Evolutionary conservation across 768 basidiomycete genomes (phyloP), one percentile per base, ranked within the genome.

Genomic region (Chiua virens): DNA sequence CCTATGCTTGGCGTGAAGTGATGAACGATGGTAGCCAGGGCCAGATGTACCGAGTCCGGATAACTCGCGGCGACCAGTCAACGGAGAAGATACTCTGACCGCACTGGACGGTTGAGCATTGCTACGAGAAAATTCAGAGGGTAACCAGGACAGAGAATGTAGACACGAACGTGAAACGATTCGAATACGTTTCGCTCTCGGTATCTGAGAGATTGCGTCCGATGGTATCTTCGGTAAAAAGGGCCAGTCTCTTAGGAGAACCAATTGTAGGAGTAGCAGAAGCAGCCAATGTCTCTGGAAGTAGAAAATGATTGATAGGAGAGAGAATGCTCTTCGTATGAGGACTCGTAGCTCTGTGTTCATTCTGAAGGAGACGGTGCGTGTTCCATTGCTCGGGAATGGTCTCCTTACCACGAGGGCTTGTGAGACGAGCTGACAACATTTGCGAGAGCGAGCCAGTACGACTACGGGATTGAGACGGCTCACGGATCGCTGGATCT

Each of bases 251-350:
- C 18, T 21, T 42, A 17, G 52, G 43, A 34, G 49, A 55, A 15
- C 6, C 22, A 11, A 28, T 18, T 14, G 30, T 6, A 8, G 43
- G 10, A 20, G 27, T 20, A 14, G 37, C 17, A 20, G 43, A 48
- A 32, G 40, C 18, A 15, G 39, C 10, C 18, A 54, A 56, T 20
- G 60, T 50, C 20, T 54, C 49, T 1, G 51, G 47, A 30, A 65
- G 27, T 13, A 47, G 36, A 27, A 59, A 17, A 38, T 64, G 47
- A 4, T 13, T 4, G 17, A 60, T 57, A 37, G 63, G 61, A 10
- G 63, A 60, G 21, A 66, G 61, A 42, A 40, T 46, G 9, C 23
- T 18, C 15, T 22, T 27, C 17, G 8, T 1, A 18, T 23, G 51
- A 39, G 55, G 48, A 34, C 45, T 59, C 13, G 36, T 34, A 30